Evolutionary conservation across 2,329 filamentous ascomycete species (phyloP).

Genomic region (Tolypocladium capitatum): DNA sequence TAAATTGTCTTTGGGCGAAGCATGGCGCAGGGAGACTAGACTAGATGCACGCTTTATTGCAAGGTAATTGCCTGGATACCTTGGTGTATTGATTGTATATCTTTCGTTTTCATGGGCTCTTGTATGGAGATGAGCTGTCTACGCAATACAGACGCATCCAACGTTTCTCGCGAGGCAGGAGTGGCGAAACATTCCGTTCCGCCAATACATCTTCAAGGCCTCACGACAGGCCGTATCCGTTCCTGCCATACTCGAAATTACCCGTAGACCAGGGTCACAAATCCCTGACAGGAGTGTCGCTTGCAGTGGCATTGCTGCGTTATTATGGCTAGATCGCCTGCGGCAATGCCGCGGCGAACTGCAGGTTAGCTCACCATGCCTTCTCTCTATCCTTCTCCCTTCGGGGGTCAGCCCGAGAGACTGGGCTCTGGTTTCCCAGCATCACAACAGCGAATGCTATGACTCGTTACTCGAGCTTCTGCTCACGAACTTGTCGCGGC

Average conservation of each 20-base stretch:
- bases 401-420: background rate
- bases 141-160: too few species aligned
- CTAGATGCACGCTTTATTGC: background rate
- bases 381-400: too few species aligned
- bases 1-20: background rate
- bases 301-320: too few species aligned
- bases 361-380: background rate
- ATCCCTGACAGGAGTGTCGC: too few species aligned
- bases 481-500: constrained; percentile 12
- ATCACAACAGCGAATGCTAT: constrained; percentile 23
- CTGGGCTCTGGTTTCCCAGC: constrained; percentile 16
- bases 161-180: constrained; percentile 16
- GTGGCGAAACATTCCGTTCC: constrained; percentile 20
- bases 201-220: constrained; percentile 15
- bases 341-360: background rate
- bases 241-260: constrained; percentile 13
- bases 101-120: background rate
- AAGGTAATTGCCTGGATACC: background rate
- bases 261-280: constrained; percentile 4
- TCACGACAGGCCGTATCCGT: constrained; percentile 13
- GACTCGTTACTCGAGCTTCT: constrained; percentile 25
- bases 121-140: background rate
- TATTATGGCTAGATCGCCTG: background rate
- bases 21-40: background rate
- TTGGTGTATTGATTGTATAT: background rate